Evolutionary conservation across 1,139 yeast genomes (phyloP).

Genomic region (Pichia sp.): DNA sequence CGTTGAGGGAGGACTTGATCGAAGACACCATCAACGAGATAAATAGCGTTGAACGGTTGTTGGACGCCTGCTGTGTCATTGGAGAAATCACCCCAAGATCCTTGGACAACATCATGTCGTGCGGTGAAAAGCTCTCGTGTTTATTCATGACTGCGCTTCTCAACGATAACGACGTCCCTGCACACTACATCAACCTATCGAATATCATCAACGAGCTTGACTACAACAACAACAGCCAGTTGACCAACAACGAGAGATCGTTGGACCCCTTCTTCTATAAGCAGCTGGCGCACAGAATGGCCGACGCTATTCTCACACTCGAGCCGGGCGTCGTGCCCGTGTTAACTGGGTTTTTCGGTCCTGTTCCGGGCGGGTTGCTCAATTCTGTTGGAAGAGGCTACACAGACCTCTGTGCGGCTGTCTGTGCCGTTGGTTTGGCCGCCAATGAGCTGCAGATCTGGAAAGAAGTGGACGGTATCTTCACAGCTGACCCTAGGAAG

Average conservation of each 20-base stretch:
- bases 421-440: slow-evolving; percentile 84
- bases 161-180: slow-evolving; percentile 72
- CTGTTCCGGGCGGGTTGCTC: slow-evolving; percentile 88
- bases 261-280: slow-evolving; percentile 68
- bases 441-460: slow-evolving; percentile 96
- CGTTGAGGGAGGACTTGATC: slow-evolving; percentile 46
- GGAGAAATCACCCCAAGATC: slow-evolving; percentile 92
- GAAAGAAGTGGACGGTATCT: slow-evolving; percentile 98
- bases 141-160: slow-evolving; percentile 80
- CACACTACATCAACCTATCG: slow-evolving; percentile 76
- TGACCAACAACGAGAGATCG: slow-evolving; percentile 17
- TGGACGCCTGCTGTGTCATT: slow-evolving; percentile 83
- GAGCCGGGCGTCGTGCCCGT: slow-evolving; percentile 66
- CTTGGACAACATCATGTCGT: slow-evolving; percentile 82
- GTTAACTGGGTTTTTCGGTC: slow-evolving; percentile 91
- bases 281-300: slow-evolving; percentile 57
- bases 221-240: slow-evolving; percentile 35
- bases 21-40: slow-evolving; percentile 61
- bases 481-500: slow-evolving; percentile 96
- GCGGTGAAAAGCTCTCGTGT: slow-evolving; percentile 92
- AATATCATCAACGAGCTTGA: slow-evolving; percentile 42
- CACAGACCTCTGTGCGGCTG: slow-evolving; percentile 95
- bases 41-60: slow-evolving; percentile 58
- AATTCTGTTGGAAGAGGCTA: slow-evolving; percentile 96
- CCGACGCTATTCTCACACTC: slow-evolving; percentile 46